A percentile compares a stretch with the other conserved stretches of the same genome.
These are phyloP conservation scores for Isabelozyma pseudorhagii DNA, from an alignment of 805 yeast species.

Conservation along the genomic window DNA sequence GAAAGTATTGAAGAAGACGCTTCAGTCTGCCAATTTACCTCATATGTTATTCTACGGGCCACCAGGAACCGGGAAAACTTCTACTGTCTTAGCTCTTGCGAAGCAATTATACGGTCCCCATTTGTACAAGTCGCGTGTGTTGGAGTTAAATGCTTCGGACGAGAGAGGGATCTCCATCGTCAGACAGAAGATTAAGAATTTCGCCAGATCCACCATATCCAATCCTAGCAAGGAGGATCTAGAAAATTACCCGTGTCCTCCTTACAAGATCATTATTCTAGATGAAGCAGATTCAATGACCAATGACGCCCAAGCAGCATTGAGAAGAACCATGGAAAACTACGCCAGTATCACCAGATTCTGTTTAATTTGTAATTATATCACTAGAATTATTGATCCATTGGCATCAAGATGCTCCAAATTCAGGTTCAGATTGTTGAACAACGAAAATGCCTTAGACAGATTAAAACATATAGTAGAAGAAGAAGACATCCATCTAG, in stretches of 20 bases:
- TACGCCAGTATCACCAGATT: slow-evolving; percentile 86
- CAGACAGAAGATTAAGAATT: slow-evolving; percentile 78
- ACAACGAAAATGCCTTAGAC: slow-evolving; percentile 62
- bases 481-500: slow-evolving; percentile 24
- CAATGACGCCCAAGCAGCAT: slow-evolving; percentile 91
- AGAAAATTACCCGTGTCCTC: slow-evolving; percentile 88
- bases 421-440: slow-evolving; percentile 82
- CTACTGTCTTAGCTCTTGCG: slow-evolving; percentile 81
- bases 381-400: slow-evolving; percentile 95
- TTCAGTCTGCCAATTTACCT: slow-evolving; percentile 80
- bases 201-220: slow-evolving; percentile 82
- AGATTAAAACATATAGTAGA: slow-evolving; percentile 64
- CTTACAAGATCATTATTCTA: slow-evolving; percentile 85
- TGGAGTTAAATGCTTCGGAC: slow-evolving; percentile 86
- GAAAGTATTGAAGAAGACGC: slow-evolving; percentile 71
- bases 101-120: slow-evolving; percentile 73
- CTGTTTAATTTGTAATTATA: slow-evolving; percentile 93
- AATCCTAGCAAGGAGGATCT: slow-evolving; percentile 70
- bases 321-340: slow-evolving; percentile 91
- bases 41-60: slow-evolving; percentile 93
- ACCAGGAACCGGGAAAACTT: slow-evolving; percentile 91
- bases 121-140: slow-evolving; percentile 63
- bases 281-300: slow-evolving; percentile 99
- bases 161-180: slow-evolving; percentile 89
- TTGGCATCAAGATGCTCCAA: slow-evolving; percentile 95